phyloP scores from a whole-genome alignment of 306 rosid species.

The Sicyos edulis region DNA sequence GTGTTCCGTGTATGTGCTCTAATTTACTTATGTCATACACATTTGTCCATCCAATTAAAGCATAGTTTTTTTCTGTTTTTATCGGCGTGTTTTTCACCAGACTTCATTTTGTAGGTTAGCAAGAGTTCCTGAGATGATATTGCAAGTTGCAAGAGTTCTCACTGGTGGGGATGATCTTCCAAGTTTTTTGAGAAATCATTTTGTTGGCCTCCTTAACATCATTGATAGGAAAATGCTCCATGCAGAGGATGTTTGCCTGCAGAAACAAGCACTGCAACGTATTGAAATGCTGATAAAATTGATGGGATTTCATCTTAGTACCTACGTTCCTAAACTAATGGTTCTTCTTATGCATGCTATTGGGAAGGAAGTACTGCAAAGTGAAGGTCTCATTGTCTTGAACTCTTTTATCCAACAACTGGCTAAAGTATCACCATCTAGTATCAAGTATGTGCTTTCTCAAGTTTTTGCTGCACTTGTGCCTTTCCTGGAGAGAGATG shows the following conservation, averaged over 20 bases:
- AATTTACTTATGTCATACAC: conserved; percentile 23
- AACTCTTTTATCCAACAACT: conserved; percentile 70
- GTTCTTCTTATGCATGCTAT: conserved; percentile 92
- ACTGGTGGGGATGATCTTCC: conserved; percentile 86
- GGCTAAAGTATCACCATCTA: conserved; percentile 66
- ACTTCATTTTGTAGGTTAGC: conserved; percentile 56
- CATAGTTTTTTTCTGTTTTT: background rate
- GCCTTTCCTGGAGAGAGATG: conserved; percentile 85
- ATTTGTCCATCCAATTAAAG: conserved; percentile 1
- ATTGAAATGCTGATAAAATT: conserved; percentile 82
- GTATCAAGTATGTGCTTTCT: conserved; percentile 81
- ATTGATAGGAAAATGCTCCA: conserved; percentile 94
- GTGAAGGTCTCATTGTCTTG: conserved; percentile 78
- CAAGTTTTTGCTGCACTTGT: conserved; percentile 91
- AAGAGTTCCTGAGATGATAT: conserved; percentile 76
- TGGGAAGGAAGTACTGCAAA: conserved; percentile 56
- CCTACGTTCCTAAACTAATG: conserved; percentile 88
- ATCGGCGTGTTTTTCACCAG: conserved; percentile 20
- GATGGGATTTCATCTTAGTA: conserved; percentile 86
- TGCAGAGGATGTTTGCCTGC: conserved; percentile 59
- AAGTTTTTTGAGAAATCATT: conserved; percentile 74
- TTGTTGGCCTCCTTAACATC: conserved; percentile 83
- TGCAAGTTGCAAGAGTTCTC: conserved; percentile 79
- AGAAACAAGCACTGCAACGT: conserved; percentile 73
- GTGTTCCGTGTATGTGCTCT: conserved; percentile 18